A percentile compares a stretch with the other conserved stretches of the same genome.
These are phyloP conservation scores for Geotrichum phurueaensis DNA, from an alignment of 1,139 yeast species.

Conservation along the genomic window DNA sequence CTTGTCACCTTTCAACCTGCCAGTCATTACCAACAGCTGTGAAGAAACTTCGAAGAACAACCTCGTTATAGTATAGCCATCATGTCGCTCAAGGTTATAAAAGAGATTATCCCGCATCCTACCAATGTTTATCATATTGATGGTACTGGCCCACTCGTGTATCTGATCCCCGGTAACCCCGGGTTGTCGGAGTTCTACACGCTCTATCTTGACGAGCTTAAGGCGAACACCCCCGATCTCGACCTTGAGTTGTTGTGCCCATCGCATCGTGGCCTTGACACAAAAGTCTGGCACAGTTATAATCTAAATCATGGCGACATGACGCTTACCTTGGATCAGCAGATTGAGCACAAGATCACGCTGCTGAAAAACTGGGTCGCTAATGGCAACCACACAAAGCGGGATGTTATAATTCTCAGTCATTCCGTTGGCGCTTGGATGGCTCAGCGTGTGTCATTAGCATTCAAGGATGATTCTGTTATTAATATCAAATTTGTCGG, in stretches of 20 bases:
- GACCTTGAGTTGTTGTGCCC: constrained; percentile 45
- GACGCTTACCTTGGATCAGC: constrained; percentile 44
- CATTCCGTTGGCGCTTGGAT: constrained; percentile 62
- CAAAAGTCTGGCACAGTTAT: constrained; percentile 24
- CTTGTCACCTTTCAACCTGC: neutral
- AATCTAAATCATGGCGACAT: constrained; percentile 22
- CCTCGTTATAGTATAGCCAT: neutral
- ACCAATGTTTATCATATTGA: constrained; percentile 23
- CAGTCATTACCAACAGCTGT: neutral
- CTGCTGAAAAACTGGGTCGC: constrained; percentile 36
- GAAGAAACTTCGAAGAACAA: neutral
- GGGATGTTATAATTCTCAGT: constrained; percentile 46
- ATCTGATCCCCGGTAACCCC: constrained; percentile 66
- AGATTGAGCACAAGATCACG: constrained; percentile 46
- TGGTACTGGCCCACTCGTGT: constrained; percentile 37
- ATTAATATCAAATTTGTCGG: constrained; percentile 44
- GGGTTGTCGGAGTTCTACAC: constrained; percentile 56
- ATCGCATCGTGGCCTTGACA: constrained; percentile 49
- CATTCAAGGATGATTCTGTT: constrained; percentile 19
- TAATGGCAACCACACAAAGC: constrained; percentile 19
- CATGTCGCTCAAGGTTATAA: constrained; percentile 15
- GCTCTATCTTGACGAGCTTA: constrained; percentile 45
- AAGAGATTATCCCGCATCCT: constrained; percentile 12
- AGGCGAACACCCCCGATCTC: constrained; percentile 37
- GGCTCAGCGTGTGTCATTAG: constrained; percentile 44